These are phyloP conservation scores for Calycina marina DNA, from an alignment of 2,329 filamentous ascomycete species.

Conservation along the genomic window DNA sequence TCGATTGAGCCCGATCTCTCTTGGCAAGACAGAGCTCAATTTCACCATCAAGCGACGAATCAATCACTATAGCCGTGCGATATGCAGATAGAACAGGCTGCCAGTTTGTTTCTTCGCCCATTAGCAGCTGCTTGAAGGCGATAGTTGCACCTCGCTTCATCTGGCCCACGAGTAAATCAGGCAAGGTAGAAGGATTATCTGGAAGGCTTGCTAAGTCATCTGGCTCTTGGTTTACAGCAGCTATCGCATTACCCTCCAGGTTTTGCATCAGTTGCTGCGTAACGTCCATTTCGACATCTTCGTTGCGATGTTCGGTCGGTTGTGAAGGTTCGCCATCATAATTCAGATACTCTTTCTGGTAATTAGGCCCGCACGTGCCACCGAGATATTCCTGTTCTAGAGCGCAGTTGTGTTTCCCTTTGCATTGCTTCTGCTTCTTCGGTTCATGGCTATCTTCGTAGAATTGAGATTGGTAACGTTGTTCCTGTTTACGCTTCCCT, in stretches of 20 bases:
- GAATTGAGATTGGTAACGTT: slow-evolving; percentile 26
- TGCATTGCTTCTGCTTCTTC: slow-evolving; percentile 36
- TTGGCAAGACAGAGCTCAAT: slow-evolving; percentile 53
- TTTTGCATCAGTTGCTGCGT: slow-evolving; percentile 17
- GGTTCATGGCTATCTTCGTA: slow-evolving; percentile 24
- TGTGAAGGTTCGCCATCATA: slow-evolving; percentile 13
- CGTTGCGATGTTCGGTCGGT: slow-evolving; percentile 9
- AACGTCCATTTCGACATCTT: slow-evolving; percentile 23
- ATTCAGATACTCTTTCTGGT: slow-evolving; percentile 21
- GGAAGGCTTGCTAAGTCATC: slow-evolving; percentile 52
- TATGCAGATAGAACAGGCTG: slow-evolving; percentile 47
- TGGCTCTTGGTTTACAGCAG: slow-evolving; percentile 31
- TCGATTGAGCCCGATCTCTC: slow-evolving; percentile 45
- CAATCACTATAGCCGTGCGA: slow-evolving; percentile 50
- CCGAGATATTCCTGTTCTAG: slow-evolving; percentile 28
- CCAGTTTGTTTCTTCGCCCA: slow-evolving; percentile 50
- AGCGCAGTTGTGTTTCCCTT: slow-evolving; percentile 27
- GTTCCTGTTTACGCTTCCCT: slow-evolving; percentile 34
- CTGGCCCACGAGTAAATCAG: slow-evolving; percentile 32
- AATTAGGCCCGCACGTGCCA: slow-evolving; percentile 17
- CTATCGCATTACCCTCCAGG: slow-evolving; percentile 7
- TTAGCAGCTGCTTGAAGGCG: slow-evolving; percentile 49
- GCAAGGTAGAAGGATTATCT: slow-evolving; percentile 37
- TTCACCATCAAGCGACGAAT: slow-evolving; percentile 34
- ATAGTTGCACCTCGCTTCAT: slow-evolving; percentile 47